A percentile compares a stretch with the other conserved stretches of the same genome.
Evolutionary conservation across 2,329 filamentous ascomycete genomes (phyloP).

Genomic region (Balansia obtecta): DNA sequence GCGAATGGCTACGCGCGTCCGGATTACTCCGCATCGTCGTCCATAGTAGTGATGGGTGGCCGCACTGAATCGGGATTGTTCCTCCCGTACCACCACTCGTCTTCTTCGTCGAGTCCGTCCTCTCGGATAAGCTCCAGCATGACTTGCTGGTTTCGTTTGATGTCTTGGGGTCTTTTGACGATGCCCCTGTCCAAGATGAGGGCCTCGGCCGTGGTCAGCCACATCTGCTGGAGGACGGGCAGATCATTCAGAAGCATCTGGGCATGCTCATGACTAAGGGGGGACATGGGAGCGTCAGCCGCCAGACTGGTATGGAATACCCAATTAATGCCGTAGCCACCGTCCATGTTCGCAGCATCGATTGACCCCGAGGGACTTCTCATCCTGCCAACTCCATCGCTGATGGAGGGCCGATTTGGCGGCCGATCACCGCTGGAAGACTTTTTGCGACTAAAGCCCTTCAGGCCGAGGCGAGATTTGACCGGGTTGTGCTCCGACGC

Average conservation of each 20-base stretch:
- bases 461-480: conserved; percentile 40
- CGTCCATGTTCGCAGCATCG: conserved; percentile 16
- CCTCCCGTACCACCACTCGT: conserved; percentile 50
- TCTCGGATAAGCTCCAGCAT: conserved; percentile 53
- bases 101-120: conserved; percentile 44
- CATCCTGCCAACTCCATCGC: conserved; percentile 13
- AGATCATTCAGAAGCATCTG: conserved; percentile 40
- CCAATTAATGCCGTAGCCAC: conserved; percentile 23
- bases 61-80: conserved; percentile 40
- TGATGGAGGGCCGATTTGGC: conserved; percentile 12
- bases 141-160: conserved; percentile 50
- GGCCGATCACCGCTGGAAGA: conserved; percentile 24
- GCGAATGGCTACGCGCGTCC: not conserved
- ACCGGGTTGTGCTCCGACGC: conserved; percentile 23
- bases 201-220: conserved; percentile 50
- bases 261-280: conserved; percentile 37
- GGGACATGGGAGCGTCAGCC: conserved; percentile 49
- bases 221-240: conserved; percentile 46
- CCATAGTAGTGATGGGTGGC: conserved; percentile 36
- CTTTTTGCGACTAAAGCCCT: conserved; percentile 46
- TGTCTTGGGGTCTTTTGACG: conserved; percentile 44
- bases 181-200: conserved; percentile 47
- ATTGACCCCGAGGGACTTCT: conserved; percentile 19
- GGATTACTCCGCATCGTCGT: conserved; percentile 35
- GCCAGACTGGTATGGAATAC: conserved; percentile 48